Base-by-base conservation (phyloP, 176 grass and related monocot species). In the Carex scoparia region DNA sequence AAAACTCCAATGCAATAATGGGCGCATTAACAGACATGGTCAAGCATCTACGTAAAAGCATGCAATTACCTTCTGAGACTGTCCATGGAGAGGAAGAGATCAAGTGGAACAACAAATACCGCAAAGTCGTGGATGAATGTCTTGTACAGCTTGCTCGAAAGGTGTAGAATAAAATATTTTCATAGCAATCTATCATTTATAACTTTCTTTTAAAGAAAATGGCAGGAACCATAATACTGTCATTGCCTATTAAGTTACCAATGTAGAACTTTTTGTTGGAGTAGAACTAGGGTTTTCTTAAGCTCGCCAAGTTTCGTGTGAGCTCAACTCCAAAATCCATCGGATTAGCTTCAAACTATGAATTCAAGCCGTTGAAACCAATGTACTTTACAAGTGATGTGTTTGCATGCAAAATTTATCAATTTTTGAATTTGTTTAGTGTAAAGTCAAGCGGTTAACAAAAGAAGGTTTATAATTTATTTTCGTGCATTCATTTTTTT, bases 41-140 rank as follows among this genome's bases (percentile, higher is more conserved):
- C 49, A 92, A 89, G 80, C 91, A 98, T 87, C 84, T 98, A 85
- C 85, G 86, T 86, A 98, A 93, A 93, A 95, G 85, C 77, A 93
- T 95, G 89, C 91, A 98, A 78, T 44, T 72, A 19, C 84, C 88
- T 40, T 27, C 67, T n/a, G 83, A 81, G 61, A 57, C 79, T 84
- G 69, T 61, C 79, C 19, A 83, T 61, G 86, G 66, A 75, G 86
- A 83, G 55, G 88, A 88, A 38, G 89, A 77, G 70, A 65, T 75
- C 31, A 89, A 89, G 53, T 90, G 87, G 95, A 95, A 90, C 44
- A 81, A 85, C 48, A 84, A 68, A 86, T 86, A 92, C 85, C 81
- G 72, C 67, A 94, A 92, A 81, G 76, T 86, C 37, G 66, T 94
- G 67, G 87, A 98, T 88, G 91, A 93, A 83, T 98, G 95, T 40